Percentiles rank a stretch among this genome's conserved stretches.
These are phyloP conservation scores for Fusarium newnesense DNA, from an alignment of 2,329 filamentous ascomycete species.

Conservation along the genomic window DNA sequence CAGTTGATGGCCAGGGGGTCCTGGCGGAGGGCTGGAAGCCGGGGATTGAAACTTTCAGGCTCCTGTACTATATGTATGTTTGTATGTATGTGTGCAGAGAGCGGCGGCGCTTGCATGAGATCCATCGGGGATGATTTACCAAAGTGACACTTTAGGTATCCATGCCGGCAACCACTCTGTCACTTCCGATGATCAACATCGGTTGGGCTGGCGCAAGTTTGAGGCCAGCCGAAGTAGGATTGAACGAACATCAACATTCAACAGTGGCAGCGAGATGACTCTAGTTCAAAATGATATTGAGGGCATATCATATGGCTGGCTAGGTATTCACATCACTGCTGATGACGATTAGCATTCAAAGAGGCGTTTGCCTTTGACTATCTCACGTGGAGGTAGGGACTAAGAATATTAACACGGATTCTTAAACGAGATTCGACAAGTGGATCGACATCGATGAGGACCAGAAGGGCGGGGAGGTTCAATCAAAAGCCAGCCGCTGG, in stretches of 20 bases:
- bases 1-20: slow-evolving; percentile 11
- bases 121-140: slow-evolving; percentile 33
- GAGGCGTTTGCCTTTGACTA: background rate
- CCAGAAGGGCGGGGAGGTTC: background rate
- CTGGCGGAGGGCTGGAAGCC: background rate
- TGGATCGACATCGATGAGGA: background rate
- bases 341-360: background rate
- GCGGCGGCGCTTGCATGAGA: slow-evolving; percentile 37
- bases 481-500: background rate
- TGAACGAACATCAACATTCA: background rate
- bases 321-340: background rate
- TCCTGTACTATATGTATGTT: background rate
- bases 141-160: slow-evolving; percentile 34
- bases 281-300: background rate
- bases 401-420: background rate
- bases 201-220: slow-evolving; percentile 30
- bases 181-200: slow-evolving; percentile 37
- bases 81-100: background rate
- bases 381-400: background rate
- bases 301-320: background rate
- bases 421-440: slow-evolving; percentile 1
- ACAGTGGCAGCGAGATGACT: background rate
- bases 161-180: slow-evolving; percentile 34
- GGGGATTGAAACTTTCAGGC: slow-evolving; percentile 9
- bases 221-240: slow-evolving; percentile 28